Percentiles rank a stretch among this genome's conserved stretches.
These are phyloP conservation scores for Suillus sp. DNA, from an alignment of 768 basidiomycete genomes.

Conservation along the genomic window DNA sequence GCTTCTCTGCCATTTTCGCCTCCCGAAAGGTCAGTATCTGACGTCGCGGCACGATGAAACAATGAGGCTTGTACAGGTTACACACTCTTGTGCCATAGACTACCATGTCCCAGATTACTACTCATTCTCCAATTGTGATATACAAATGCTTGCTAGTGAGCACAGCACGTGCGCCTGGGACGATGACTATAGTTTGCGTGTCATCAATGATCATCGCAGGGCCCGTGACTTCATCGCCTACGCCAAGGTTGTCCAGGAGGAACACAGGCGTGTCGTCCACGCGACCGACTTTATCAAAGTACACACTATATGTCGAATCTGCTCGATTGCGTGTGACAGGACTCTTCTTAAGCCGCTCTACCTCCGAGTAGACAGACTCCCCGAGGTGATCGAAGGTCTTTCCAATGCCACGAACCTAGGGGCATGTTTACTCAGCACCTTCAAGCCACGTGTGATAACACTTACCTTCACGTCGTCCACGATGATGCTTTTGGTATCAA, in stretches of 20 bases:
- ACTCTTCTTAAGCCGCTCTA: conserved; percentile 51
- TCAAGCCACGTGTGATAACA: neutral
- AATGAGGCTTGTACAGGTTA: neutral
- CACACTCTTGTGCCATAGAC: neutral
- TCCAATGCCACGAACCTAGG: conserved; percentile 83
- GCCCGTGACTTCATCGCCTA: conserved; percentile 76
- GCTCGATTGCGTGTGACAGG: conserved; percentile 44
- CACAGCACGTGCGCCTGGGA: conserved; percentile 69
- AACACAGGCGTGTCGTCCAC: conserved; percentile 81
- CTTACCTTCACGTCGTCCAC: conserved; percentile 89
- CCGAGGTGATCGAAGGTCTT: conserved; percentile 86
- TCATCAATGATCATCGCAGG: conserved; percentile 95
- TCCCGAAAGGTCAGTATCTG: neutral
- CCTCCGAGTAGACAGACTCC: conserved; percentile 76
- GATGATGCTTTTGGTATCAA: conserved; percentile 80
- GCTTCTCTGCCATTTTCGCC: too few relatives aligned
- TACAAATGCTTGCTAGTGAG: conserved; percentile 71
- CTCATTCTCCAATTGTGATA: conserved; percentile 38
- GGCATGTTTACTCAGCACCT: neutral
- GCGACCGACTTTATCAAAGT: conserved; percentile 81
- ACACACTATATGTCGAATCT: conserved; percentile 64
- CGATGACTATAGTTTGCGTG: conserved; percentile 92
- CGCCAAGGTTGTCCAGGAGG: conserved; percentile 59
- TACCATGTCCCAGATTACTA: neutral
- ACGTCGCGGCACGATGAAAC: neutral